A percentile compares a stretch with the other conserved stretches of the same genome.
phyloP scores from a whole-genome alignment of 306 rosid species.

The Malus domestica region ASM211411v1 NC_041798.1:3041501-3042000 shows the following conservation, averaged over 20 bases:
- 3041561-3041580: conserved; percentile 52
- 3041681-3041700: conserved; percentile 9
- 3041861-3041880: conserved; percentile 82
- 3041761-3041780: conserved; percentile 82
- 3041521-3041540: background rate
- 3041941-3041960: conserved; percentile 96
- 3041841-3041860: conserved; percentile 85
- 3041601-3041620: conserved; percentile 87
- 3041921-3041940: conserved; percentile 80
- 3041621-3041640: conserved; percentile 99
- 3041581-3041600: conserved; percentile 99
- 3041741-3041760: conserved; percentile 12
- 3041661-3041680: conserved; percentile 7
- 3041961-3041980: conserved; percentile 93
- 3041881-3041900: conserved; percentile 80
- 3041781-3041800: conserved; percentile 86
- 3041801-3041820: conserved; percentile 91
- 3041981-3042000: conserved; percentile 88
- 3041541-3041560: background rate
- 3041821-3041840: conserved; percentile 90
- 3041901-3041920: conserved; percentile 86
- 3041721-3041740: background rate
- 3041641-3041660: conserved; percentile 45
- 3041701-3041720: conserved; percentile 1
- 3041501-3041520: background rate